A percentile compares a stretch with the other conserved stretches of the same genome.
Conservation (phyloP, 2,329 filamentous ascomycete species). For the Neonectria coccinea region DNA sequence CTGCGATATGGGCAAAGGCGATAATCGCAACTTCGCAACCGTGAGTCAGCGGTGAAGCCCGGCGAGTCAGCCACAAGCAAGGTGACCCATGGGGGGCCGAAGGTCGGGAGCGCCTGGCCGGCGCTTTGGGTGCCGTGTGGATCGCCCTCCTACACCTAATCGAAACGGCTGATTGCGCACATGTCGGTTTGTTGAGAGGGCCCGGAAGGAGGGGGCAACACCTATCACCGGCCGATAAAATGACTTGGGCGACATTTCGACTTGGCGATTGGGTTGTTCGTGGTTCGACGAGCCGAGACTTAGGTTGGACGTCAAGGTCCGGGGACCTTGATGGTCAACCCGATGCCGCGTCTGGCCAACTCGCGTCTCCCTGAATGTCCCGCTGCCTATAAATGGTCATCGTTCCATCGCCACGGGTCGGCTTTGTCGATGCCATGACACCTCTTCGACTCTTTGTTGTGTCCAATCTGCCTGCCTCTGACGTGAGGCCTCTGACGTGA, state of each 20-base stretch:
- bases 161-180: slow-evolving; percentile 33
- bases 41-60: slow-evolving; percentile 36
- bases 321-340: slow-evolving; percentile 44
- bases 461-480: slow-evolving; percentile 17
- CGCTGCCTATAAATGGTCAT: slow-evolving; percentile 39
- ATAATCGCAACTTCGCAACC: slow-evolving; percentile 22
- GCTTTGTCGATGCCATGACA: slow-evolving; percentile 2
- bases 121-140: slow-evolving; percentile 32
- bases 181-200: slow-evolving; percentile 27
- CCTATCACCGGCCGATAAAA: slow-evolving; percentile 24
- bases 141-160: slow-evolving; percentile 35
- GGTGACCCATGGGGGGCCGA: slow-evolving; percentile 32
- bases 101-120: slow-evolving; percentile 32
- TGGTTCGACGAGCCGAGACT: slow-evolving; percentile 37
- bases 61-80: slow-evolving; percentile 31
- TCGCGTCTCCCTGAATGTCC: slow-evolving; percentile 1
- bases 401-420: slow-evolving; percentile 6
- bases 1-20: slow-evolving; percentile 25
- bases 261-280: slow-evolving; percentile 24
- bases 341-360: slow-evolving; percentile 18
- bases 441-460: slow-evolving; percentile 26
- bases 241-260: slow-evolving; percentile 24
- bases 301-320: slow-evolving; percentile 34
- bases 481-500: slow-evolving; percentile 38
- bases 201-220: slow-evolving; percentile 11